Conservation (phyloP, 768 basidiomycete genomes). For the Leucosporidium scottii region DNA sequence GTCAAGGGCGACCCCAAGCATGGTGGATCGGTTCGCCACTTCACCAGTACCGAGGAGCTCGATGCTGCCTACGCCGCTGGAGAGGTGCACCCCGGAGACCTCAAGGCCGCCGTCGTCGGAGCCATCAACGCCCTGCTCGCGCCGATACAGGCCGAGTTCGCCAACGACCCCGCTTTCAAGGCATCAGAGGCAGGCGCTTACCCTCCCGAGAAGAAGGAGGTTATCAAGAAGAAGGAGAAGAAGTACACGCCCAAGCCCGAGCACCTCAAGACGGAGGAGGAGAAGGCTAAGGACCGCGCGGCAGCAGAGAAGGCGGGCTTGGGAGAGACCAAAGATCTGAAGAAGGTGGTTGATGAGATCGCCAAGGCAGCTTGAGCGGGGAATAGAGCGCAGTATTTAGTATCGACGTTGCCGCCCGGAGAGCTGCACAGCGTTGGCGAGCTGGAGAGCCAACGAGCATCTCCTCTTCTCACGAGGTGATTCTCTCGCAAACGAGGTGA, state of each 20-base stretch:
- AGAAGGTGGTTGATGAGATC: not conserved
- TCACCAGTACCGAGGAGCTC: constrained; percentile 57
- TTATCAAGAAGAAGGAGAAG: constrained; percentile 28
- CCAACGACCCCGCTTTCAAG: constrained; percentile 72
- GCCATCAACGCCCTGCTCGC: constrained; percentile 67
- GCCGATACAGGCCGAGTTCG: constrained; percentile 72
- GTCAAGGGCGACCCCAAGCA: constrained; percentile 70
- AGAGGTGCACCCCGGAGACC: constrained; percentile 78
- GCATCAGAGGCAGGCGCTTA: constrained; percentile 70
- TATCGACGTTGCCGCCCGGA: no score
- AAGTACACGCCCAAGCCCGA: constrained; percentile 34
- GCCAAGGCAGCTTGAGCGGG: not conserved
- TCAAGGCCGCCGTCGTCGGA: constrained; percentile 70
- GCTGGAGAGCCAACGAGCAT: no score
- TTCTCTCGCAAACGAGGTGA: no score
- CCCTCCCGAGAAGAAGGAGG: constrained; percentile 47
- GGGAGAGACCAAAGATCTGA: not conserved
- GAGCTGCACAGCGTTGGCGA: no score
- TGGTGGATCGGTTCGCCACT: constrained; percentile 54
- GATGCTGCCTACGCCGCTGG: constrained; percentile 67
- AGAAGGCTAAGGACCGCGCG: constrained; percentile 14
- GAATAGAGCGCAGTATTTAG: no score
- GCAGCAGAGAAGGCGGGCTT: not conserved
- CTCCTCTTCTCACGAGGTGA: no score
- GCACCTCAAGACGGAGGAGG: constrained; percentile 30